These are phyloP conservation scores for Linnemannia exigua DNA, from an alignment of 192 early-diverging fungal species.

Conservation along the genomic window DNA sequence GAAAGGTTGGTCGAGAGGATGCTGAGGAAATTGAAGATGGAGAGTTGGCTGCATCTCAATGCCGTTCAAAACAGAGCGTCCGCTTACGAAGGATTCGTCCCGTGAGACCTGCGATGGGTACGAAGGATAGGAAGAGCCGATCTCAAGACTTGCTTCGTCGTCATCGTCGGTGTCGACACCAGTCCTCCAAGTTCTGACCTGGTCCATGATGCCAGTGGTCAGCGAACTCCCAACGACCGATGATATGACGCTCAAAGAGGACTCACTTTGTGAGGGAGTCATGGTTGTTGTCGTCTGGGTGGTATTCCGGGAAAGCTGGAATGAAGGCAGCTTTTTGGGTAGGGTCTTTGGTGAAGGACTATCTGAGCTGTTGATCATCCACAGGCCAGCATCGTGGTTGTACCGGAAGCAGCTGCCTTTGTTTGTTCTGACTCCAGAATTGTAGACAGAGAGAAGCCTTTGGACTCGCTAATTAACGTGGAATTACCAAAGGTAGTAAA, in stretches of 20 bases:
- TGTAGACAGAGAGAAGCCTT: conserved; percentile 41
- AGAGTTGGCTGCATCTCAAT: conserved; percentile 52
- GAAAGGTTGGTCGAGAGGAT: conserved; percentile 38
- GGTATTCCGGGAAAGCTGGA: conserved; percentile 50
- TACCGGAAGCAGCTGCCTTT: conserved; percentile 48
- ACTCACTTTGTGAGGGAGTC: conserved; percentile 44
- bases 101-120: conserved; percentile 44
- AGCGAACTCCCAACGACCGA: conserved; percentile 46
- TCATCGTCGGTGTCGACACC: conserved; percentile 52
- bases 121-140: conserved; percentile 44
- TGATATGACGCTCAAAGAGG: conserved; percentile 52
- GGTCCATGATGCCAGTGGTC: conserved; percentile 55
- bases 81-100: conserved; percentile 23
- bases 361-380: conserved; percentile 37
- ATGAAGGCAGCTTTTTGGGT: conserved; percentile 43
- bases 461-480: conserved; percentile 41
- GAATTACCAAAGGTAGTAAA: too few relatives aligned
- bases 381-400: conserved; percentile 29
- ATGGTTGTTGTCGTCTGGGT: conserved; percentile 36
- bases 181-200: conserved; percentile 55
- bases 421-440: conserved; percentile 26
- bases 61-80: conserved; percentile 43
- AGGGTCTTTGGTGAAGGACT: conserved; percentile 14
- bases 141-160: conserved; percentile 51
- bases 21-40: conserved; percentile 52